Evolutionary conservation across 2,329 filamentous ascomycete species (phyloP).

Genomic region (Amauroascus niger): DNA sequence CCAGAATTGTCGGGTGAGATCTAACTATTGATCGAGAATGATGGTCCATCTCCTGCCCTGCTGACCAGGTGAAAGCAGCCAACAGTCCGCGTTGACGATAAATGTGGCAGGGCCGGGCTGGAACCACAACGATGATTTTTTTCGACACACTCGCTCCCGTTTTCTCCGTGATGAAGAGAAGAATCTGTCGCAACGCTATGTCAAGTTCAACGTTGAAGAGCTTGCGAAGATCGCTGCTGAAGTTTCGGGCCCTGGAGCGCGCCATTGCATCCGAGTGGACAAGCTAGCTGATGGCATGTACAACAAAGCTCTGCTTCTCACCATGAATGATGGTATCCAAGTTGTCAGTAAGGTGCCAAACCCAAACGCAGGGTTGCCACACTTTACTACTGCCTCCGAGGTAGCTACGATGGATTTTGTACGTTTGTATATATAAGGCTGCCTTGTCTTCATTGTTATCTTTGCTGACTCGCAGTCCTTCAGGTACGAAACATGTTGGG

Average conservation of each 20-base stretch:
- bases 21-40: background rate
- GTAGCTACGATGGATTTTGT: too few species aligned
- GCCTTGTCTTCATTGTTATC: background rate
- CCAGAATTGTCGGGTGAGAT: background rate
- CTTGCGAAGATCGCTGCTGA: constrained; percentile 6
- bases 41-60: too few species aligned
- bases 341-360: constrained; percentile 12
- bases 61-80: background rate
- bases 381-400: constrained; percentile 4
- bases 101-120: background rate
- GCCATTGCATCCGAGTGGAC: constrained; percentile 3
- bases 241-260: background rate
- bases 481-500: constrained; percentile 21
- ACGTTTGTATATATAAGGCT: background rate
- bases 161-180: constrained; percentile 23
- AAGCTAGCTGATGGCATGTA: constrained; percentile 13
- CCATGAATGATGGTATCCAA: constrained; percentile 12
- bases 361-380: constrained; percentile 6
- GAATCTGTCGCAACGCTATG: constrained; percentile 17
- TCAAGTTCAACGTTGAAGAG: constrained; percentile 8
- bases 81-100: too few species aligned
- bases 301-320: constrained; percentile 21
- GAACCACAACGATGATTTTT: constrained; percentile 18
- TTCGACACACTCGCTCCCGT: constrained; percentile 24
- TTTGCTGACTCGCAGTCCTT: background rate